These are phyloP conservation scores for Beta lomatogona DNA, from an alignment of 179 eudicot genomes.

Conservation along the genomic window DNA sequence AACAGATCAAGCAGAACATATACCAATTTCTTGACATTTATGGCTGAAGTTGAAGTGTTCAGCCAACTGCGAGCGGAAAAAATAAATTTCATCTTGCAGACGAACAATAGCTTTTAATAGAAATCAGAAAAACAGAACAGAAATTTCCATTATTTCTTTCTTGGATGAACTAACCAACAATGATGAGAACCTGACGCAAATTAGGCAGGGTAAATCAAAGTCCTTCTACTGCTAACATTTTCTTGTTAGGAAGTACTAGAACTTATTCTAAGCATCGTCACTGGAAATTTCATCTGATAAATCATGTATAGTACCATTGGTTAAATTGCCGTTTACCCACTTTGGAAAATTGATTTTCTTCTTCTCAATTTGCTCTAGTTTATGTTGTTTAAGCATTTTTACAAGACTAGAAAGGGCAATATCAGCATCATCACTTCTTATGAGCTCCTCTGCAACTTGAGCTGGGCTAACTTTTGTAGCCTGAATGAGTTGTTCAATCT, in stretches of 20 bases:
- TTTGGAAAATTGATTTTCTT: neutral
- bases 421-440: constrained; percentile 28
- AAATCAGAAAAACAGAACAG: neutral
- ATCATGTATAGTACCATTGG: neutral
- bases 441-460: constrained; percentile 37
- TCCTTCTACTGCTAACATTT: neutral
- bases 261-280: neutral
- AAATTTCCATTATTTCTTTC: neutral
- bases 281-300: constrained; percentile 5
- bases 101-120: neutral
- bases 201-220: neutral
- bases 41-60: neutral
- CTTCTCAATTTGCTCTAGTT: neutral
- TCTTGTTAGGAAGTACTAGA: neutral
- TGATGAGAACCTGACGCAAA: neutral
- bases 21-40: too few relatives aligned
- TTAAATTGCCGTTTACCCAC: neutral
- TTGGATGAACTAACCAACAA: neutral
- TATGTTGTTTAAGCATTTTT: constrained; percentile 7
- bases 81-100: neutral
- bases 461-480: constrained; percentile 26
- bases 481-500: constrained; percentile 27
- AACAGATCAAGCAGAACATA: neutral
- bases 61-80: neutral
- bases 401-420: constrained; percentile 22